A percentile compares a stretch with the other conserved stretches of the same genome.
phyloP scores from a whole-genome alignment of 306 rosid species.

The Cicer chorassanicum region DNA sequence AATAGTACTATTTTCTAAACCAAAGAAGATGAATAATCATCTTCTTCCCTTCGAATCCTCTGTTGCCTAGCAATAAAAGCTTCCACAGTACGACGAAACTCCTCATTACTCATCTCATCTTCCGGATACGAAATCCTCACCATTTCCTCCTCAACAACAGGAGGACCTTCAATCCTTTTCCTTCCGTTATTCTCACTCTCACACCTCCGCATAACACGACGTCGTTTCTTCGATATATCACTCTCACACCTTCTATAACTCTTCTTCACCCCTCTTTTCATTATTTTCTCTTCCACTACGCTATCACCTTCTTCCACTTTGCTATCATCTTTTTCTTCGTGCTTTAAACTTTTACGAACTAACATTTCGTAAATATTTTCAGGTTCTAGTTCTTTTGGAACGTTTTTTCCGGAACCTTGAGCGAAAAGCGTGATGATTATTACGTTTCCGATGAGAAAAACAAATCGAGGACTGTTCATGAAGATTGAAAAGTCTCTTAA shows the following conservation, averaged over 20 bases:
- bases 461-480: conserved; percentile 64
- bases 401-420: conserved; percentile 44
- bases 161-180: conserved; percentile 26
- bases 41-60: conserved; percentile 68
- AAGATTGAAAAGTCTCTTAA: conserved; percentile 54
- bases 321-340: not conserved
- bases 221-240: conserved; percentile 47
- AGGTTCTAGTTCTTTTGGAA: conserved; percentile 1
- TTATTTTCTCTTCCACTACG: conserved; percentile 20
- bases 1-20: not conserved
- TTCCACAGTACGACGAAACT: conserved; percentile 75
- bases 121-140: conserved; percentile 48
- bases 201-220: conserved; percentile 48
- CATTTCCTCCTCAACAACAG: conserved; percentile 30
- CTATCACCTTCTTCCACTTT: not conserved
- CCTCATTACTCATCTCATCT: conserved; percentile 76
- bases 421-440: conserved; percentile 75
- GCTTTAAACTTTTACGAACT: conserved; percentile 45
- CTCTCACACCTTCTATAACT: conserved; percentile 56
- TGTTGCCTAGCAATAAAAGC: conserved; percentile 85
- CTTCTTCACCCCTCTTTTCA: conserved; percentile 43
- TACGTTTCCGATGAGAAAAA: conserved; percentile 74
- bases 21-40: conserved; percentile 27
- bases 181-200: conserved; percentile 63
- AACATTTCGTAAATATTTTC: conserved; percentile 70